phyloP scores from a whole-genome alignment of 2,329 filamentous ascomycete species.

The Ophiostoma quercus region DNA sequence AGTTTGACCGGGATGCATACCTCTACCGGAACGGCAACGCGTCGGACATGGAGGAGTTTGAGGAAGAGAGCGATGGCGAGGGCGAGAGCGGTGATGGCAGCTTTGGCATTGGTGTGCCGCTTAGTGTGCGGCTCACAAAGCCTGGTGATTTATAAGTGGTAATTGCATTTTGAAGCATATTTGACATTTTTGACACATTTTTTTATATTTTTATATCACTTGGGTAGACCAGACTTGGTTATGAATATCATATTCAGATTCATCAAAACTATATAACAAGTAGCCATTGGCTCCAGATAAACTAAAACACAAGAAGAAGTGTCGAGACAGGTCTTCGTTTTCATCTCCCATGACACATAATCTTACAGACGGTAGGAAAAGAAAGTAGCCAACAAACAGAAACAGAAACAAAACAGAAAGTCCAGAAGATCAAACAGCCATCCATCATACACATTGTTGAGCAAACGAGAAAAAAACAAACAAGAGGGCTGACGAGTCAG shows the following conservation, averaged over 20 bases:
- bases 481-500: not conserved
- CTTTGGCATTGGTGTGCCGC: slow-evolving; percentile 27
- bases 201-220: no score
- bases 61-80: slow-evolving; percentile 37
- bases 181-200: no score
- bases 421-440: not conserved
- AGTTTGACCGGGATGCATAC: slow-evolving; percentile 54
- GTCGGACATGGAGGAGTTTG: slow-evolving; percentile 53
- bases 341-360: slow-evolving; percentile 9
- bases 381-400: not conserved
- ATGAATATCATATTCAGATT: slow-evolving; percentile 5
- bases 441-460: not conserved
- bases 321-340: slow-evolving; percentile 4
- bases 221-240: not conserved
- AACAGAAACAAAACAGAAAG: not conserved
- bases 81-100: slow-evolving; percentile 8
- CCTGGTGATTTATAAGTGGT: not conserved
- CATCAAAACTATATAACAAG: slow-evolving; percentile 8
- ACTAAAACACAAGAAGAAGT: not conserved
- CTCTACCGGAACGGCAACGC: slow-evolving; percentile 49
- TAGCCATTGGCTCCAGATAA: not conserved
- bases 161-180: no score
- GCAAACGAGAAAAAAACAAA: not conserved
- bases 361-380: not conserved
- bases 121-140: slow-evolving; percentile 5